These are phyloP conservation scores for Lentinula sp. DNA, from an alignment of 768 basidiomycete species.

Conservation along the genomic window DNA sequence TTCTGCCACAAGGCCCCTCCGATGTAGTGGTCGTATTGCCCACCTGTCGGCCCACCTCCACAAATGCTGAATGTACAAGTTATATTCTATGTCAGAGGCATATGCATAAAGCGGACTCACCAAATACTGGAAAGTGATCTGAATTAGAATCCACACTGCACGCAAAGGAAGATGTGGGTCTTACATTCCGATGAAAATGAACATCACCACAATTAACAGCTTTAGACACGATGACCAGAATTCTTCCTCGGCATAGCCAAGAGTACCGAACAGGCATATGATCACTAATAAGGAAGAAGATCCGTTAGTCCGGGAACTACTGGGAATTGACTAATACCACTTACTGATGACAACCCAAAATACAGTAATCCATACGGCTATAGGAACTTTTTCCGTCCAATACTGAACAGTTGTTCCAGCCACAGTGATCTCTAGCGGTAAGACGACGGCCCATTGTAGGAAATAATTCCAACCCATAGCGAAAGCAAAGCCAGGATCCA, in stretches of 20 bases:
- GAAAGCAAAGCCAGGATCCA: conserved; percentile 41
- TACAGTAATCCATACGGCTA: conserved; percentile 40
- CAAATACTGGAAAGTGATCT: conserved; percentile 23
- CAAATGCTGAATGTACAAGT: conserved; percentile 14
- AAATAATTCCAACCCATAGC: conserved; percentile 48
- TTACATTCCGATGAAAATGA: conserved; percentile 39
- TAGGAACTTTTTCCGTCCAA: conserved; percentile 31
- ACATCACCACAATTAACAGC: conserved; percentile 37
- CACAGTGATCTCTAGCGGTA: conserved; percentile 40
- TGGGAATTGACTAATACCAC: background rate
- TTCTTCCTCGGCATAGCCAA: conserved; percentile 42
- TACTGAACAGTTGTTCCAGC: conserved; percentile 38
- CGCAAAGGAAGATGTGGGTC: conserved; percentile 8
- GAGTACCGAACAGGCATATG: conserved; percentile 34
- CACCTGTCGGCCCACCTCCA: conserved; percentile 33
- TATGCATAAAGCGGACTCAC: background rate
- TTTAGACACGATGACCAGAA: conserved; percentile 48
- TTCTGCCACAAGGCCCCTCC: conserved; percentile 32
- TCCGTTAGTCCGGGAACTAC: background rate
- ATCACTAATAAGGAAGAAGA: conserved; percentile 24
- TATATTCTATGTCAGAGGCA: background rate
- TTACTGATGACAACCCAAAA: conserved; percentile 35
- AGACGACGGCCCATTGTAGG: conserved; percentile 38
- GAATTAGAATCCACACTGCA: background rate
- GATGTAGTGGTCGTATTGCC: conserved; percentile 28